Percentiles rank a stretch among this genome's conserved stretches.
These are phyloP conservation scores for Pichia ethanolica DNA, from an alignment of 805 yeast genomes.

Conservation along the genomic window DNA sequence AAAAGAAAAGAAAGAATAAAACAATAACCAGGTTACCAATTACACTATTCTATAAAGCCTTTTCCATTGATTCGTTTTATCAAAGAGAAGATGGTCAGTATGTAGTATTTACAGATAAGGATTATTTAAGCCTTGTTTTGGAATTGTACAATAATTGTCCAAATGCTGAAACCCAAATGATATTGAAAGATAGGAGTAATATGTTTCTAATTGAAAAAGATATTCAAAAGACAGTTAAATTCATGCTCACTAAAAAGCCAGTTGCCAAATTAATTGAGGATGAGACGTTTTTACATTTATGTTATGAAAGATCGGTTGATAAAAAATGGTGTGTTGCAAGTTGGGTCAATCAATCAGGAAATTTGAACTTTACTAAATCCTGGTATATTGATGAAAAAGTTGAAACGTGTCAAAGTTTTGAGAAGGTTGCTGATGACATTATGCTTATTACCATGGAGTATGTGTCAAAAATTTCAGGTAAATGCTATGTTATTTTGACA, in stretches of 20 bases:
- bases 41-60: slow-evolving; percentile 28
- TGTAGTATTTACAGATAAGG: slow-evolving; percentile 27
- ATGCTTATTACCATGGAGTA: slow-evolving; percentile 52
- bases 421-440: slow-evolving; percentile 56
- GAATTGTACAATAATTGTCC: slow-evolving; percentile 55
- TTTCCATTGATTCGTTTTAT: slow-evolving; percentile 35
- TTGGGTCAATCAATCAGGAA: slow-evolving; percentile 80
- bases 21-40: slow-evolving; percentile 13
- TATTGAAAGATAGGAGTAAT: slow-evolving; percentile 24
- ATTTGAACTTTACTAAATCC: slow-evolving; percentile 50
- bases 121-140: slow-evolving; percentile 39
- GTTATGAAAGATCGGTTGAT: slow-evolving; percentile 77
- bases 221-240: slow-evolving; percentile 36
- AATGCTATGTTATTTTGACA: slow-evolving; percentile 58
- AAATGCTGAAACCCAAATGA: slow-evolving; percentile 5
- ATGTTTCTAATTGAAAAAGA: slow-evolving; percentile 35
- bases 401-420: slow-evolving; percentile 30
- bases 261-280: slow-evolving; percentile 41
- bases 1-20: slow-evolving; percentile 16
- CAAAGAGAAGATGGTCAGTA: slow-evolving; percentile 26
- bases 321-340: slow-evolving; percentile 80
- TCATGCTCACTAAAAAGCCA: slow-evolving; percentile 34
- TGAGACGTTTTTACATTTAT: slow-evolving; percentile 75
- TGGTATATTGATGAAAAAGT: slow-evolving; percentile 43
- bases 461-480: slow-evolving; percentile 35